Base-by-base conservation (phyloP, 2,329 filamentous ascomycete genomes). In the Xylaria sp. region DNA sequence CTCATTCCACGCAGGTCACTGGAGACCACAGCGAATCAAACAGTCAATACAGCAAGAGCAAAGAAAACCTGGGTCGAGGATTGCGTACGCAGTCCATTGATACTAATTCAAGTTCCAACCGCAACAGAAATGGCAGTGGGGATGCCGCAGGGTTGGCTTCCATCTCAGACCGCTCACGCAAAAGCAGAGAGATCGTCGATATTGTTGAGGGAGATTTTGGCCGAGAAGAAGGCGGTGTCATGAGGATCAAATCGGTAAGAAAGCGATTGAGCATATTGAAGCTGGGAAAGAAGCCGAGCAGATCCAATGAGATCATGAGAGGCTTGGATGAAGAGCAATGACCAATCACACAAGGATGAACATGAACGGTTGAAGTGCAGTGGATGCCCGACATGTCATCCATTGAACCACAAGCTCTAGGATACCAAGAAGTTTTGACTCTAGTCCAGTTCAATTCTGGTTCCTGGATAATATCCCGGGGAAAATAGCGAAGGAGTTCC, bases 231-330 rank as follows among this genome's bases (percentile, higher is more conserved):
- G 77, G 79, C 34, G 80, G 81, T 3, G 76, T 82, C 46, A 78
- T 80, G 65, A 85, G 85, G 76, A 87, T 87, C 62, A 88, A 87
- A 44, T 91, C 90, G 67, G 88, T 97, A 73, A 89, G 91, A 81
- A 95, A 94, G 82, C 84, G 94, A 76, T 84, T 97, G 73, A 96
- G 92, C 78, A 84, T 94, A 75, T 84, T 97, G 76, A 92, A 91
- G 78, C 85, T 94, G 60, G 90, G 91, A 37, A 91, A 90, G 79
- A 93, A 92, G 82, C 83, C 83, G 55, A 89, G 87, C 77, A 90
- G 89, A 78, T 82, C 80, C 58, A 84, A 80, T 70, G 84, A 80
- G 34, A 76, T 81, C 69, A 88, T 88, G 86, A 83, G 83, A 63
- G 86, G 85, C 72, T 78, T 89, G 70, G 83, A 87, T 64, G 87